Evolutionary conservation across 1,284 basidiomycete species (phyloP).

Genomic region (Peniophora sp.): DNA sequence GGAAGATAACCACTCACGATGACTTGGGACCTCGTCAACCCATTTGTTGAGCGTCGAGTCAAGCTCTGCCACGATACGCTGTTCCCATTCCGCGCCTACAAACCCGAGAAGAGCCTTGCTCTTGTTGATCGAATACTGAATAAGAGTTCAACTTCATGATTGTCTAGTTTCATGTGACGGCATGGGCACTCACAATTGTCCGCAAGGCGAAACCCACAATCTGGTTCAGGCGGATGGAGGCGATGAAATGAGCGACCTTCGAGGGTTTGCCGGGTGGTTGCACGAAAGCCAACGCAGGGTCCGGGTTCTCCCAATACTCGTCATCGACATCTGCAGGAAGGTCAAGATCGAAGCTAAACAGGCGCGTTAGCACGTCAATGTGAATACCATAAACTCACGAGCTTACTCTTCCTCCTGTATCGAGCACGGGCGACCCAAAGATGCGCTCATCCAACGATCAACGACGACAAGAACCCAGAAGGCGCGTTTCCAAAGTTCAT

Average conservation of each 20-base stretch:
- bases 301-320: slow-evolving; percentile 48
- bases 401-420: slow-evolving; percentile 81
- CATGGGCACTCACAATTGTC: slow-evolving; percentile 31
- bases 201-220: slow-evolving; percentile 48
- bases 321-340: slow-evolving; percentile 57
- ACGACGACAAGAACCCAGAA: slow-evolving; percentile 69
- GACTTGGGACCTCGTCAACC: slow-evolving; percentile 52
- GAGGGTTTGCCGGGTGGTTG: slow-evolving; percentile 41
- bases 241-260: slow-evolving; percentile 40
- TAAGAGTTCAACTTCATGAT: neutral
- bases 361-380: neutral
- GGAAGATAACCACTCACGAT: slow-evolving; percentile 27
- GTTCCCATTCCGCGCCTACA: slow-evolving; percentile 42
- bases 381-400: neutral
- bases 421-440: slow-evolving; percentile 73
- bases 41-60: slow-evolving; percentile 57
- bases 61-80: slow-evolving; percentile 48
- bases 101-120: slow-evolving; percentile 36
- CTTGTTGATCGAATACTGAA: slow-evolving; percentile 53
- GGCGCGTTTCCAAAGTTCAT: slow-evolving; percentile 69
- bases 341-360: slow-evolving; percentile 47
- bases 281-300: slow-evolving; percentile 33
- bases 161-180: neutral
- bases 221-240: slow-evolving; percentile 47
- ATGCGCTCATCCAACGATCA: slow-evolving; percentile 60